phyloP scores from a whole-genome alignment of 805 yeast genomes.

The Kluyveromyces starmeri region DNA sequence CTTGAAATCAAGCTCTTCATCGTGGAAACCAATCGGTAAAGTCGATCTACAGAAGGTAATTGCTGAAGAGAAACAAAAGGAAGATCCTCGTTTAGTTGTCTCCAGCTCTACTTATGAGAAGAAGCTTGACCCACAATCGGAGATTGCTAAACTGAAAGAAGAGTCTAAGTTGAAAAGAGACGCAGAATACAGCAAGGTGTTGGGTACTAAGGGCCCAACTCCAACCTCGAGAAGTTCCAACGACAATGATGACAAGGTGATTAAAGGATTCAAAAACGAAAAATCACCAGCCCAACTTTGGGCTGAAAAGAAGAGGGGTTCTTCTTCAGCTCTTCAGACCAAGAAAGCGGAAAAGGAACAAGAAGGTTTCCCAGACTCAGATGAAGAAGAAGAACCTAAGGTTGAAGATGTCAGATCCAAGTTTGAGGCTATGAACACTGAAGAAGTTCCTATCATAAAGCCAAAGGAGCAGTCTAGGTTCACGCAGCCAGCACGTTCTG shows the following conservation, averaged over 20 bases:
- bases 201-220: conserved; percentile 28
- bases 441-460: conserved; percentile 1
- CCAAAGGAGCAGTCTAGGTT: background rate
- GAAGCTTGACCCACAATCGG: conserved; percentile 22
- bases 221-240: background rate
- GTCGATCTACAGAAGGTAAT: conserved; percentile 40
- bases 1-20: conserved; percentile 34
- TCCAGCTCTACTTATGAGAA: conserved; percentile 13
- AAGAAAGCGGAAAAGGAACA: conserved; percentile 1
- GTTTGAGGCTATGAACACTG: background rate
- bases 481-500: background rate
- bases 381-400: conserved; percentile 19
- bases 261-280: conserved; percentile 61
- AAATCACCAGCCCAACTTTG: conserved; percentile 92
- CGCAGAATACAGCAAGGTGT: conserved; percentile 27
- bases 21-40: conserved; percentile 57
- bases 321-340: conserved; percentile 21
- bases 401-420: conserved; percentile 5
- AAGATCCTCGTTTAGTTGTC: conserved; percentile 34
- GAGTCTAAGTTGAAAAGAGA: conserved; percentile 30
- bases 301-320: conserved; percentile 76
- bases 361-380: conserved; percentile 19
- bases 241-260: conserved; percentile 31
- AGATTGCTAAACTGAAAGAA: conserved; percentile 29
- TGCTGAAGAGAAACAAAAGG: conserved; percentile 35